Percentiles rank a stretch among this genome's conserved stretches.
These are phyloP conservation scores for Apophysomyces variabilis DNA, from an alignment of 371 early-diverging fungal species.

Conservation along the genomic window DNA sequence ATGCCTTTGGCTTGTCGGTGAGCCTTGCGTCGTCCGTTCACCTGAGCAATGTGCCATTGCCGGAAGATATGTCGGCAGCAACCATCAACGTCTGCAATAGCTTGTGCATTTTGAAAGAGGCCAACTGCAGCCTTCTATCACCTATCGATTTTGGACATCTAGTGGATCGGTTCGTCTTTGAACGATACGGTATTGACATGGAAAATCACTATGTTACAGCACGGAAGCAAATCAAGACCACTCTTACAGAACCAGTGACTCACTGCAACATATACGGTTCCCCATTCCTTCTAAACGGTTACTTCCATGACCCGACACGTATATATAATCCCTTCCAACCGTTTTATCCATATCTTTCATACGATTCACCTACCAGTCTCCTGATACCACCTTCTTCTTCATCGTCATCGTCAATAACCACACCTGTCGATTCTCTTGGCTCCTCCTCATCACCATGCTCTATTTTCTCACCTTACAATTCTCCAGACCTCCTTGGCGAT, in stretches of 20 bases:
- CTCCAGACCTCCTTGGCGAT: neutral
- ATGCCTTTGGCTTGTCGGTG: slow-evolving; percentile 30
- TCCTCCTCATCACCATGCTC: neutral
- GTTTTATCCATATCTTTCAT: neutral
- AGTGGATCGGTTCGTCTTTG: slow-evolving; percentile 22
- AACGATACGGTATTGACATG: slow-evolving; percentile 2
- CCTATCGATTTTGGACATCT: slow-evolving; percentile 18
- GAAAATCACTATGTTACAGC: neutral
- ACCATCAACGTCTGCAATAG: slow-evolving; percentile 16
- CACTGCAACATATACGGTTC: neutral
- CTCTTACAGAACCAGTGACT: neutral
- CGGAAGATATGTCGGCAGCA: slow-evolving; percentile 8
- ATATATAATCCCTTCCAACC: neutral
- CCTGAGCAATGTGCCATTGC: slow-evolving; percentile 10
- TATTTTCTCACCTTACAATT: neutral
- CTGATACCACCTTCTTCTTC: neutral
- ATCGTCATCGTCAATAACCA: neutral
- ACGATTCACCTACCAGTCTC: neutral
- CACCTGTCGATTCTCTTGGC: neutral
- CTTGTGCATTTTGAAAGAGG: slow-evolving; percentile 18
- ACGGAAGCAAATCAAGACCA: neutral
- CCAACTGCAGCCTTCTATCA: slow-evolving; percentile 21
- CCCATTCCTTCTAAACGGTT: neutral
- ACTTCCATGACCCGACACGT: neutral
- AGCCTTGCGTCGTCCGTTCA: slow-evolving; percentile 33